These are phyloP conservation scores for Cryphonectria radicalis DNA, from an alignment of 2,329 filamentous ascomycete species.

Conservation along the genomic window DNA sequence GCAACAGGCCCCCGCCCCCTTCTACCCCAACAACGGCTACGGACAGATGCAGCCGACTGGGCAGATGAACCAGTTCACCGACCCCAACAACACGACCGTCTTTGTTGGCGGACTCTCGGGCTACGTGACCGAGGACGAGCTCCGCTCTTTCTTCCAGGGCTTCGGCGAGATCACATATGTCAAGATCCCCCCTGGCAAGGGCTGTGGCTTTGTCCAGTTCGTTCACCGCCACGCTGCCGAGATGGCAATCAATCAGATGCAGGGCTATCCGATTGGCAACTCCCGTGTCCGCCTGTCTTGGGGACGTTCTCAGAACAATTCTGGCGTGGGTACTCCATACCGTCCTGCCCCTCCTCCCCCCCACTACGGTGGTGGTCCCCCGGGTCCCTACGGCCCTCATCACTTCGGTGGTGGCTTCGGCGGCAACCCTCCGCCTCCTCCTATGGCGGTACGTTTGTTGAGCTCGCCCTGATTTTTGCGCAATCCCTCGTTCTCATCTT, in stretches of 20 bases:
- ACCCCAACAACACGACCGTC: slow-evolving; percentile 99
- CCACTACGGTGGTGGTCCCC: slow-evolving; percentile 51
- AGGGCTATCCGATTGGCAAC: slow-evolving; percentile 98
- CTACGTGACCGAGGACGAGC: slow-evolving; percentile 98
- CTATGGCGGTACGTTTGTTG: slow-evolving; percentile 27
- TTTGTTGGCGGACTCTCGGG: slow-evolving; percentile 97
- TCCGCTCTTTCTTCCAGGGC: slow-evolving; percentile 99
- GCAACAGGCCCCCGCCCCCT: slow-evolving; percentile 31
- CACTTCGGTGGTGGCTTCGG: slow-evolving; percentile 47
- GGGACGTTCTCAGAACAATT: slow-evolving; percentile 99
- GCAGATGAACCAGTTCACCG: slow-evolving; percentile 97
- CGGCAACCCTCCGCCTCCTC: slow-evolving; percentile 27
- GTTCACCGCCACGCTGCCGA: slow-evolving; percentile 98
- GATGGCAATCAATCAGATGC: slow-evolving; percentile 99
- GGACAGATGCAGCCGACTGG: slow-evolving; percentile 42
- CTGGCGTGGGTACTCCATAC: slow-evolving; percentile 95
- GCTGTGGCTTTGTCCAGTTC: slow-evolving; percentile 98
- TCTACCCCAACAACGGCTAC: slow-evolving; percentile 28
- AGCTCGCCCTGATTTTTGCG: slow-evolving; percentile 17
- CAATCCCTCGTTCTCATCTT: background rate
- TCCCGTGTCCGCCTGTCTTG: slow-evolving; percentile 96
- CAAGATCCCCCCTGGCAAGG: slow-evolving; percentile 99
- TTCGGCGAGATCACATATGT: slow-evolving; percentile 99
- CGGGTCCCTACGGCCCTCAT: slow-evolving; percentile 51
- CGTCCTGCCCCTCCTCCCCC: slow-evolving; percentile 79